Base-by-base conservation (phyloP, 2,329 filamentous ascomycete genomes). In the Fusarium dimerum region DNA sequence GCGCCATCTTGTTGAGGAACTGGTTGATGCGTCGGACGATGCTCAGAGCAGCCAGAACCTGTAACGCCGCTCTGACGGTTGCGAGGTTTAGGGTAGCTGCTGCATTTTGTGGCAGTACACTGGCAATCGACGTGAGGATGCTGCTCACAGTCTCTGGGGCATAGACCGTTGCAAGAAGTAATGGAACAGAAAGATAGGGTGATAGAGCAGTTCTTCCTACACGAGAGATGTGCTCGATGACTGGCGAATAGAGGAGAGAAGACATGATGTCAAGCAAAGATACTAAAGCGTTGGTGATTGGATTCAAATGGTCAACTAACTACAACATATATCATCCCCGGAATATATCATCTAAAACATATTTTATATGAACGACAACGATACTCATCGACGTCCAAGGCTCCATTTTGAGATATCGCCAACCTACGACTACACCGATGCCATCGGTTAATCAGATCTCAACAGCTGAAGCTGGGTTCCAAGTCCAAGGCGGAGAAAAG, bases 1-100 rank as follows among this genome's bases (percentile, higher is more conserved):
- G 55, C 3, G 66, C 67, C 60, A 66, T 62, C 13, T 48, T 44
- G 47, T 65, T 69, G 9, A 68, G 55, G 2, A 41, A 43, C 6
- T 46, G 39, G 49, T 70, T 71, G 56, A 65, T 32, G 34, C 40
- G 29, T 10, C 57, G 54, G 6, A 68, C 10, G 11, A 68, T 6
- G 7, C 65, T 59, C 7, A 70, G 18, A 3, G 47, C 63, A 11
- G 69, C 36, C 9, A 68, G 57, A 6, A 62, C 51, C 32, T 54
- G 48, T 2, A 66, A 49, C 11, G 45, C 40, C 12, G 48, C 54
- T 18, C 49, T 57, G 32, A 47, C 32, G 0, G 38, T 45, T 8
- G 43, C 11, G 8, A 55, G 38, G 17, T 57, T 38, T n/a, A 61
- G 52, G 41, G 50, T 45, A 47, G 42, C 16, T 32, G 45, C 40